These are phyloP conservation scores for Pseudovirgaria hyperparasitica DNA, from an alignment of 2,329 filamentous ascomycete species.

Conservation along the genomic window DNA sequence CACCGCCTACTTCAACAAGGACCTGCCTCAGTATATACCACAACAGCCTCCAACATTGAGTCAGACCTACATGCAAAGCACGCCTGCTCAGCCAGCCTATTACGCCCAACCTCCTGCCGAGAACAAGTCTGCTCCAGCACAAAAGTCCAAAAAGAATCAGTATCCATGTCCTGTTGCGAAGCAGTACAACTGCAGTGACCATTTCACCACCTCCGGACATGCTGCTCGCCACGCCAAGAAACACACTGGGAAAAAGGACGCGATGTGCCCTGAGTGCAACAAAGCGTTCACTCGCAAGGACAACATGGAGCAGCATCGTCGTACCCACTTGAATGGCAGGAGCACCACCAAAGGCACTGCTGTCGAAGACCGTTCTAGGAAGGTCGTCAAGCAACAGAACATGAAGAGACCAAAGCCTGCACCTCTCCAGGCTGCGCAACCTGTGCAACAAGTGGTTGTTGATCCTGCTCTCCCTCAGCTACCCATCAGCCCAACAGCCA, in stretches of 20 bases:
- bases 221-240: conserved; percentile 78
- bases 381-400: conserved; percentile 17
- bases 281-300: conserved; percentile 73
- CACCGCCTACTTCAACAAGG: too few relatives aligned
- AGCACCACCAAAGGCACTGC: conserved; percentile 19
- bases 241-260: conserved; percentile 69
- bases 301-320: conserved; percentile 79
- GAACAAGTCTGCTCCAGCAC: too few relatives aligned
- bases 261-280: conserved; percentile 56
- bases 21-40: too few relatives aligned
- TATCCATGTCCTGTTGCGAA: conserved; percentile 65
- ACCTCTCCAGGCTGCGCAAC: conserved; percentile 12
- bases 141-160: conserved; percentile 45
- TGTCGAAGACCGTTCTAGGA: conserved; percentile 23
- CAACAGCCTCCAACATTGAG: background rate
- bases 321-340: conserved; percentile 53
- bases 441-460: conserved; percentile 9
- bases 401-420: conserved; percentile 19
- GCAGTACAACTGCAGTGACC: conserved; percentile 60
- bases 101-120: conserved; percentile 24
- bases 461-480: conserved; percentile 12
- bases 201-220: conserved; percentile 73
- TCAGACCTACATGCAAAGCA: background rate
- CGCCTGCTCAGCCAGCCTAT: conserved; percentile 3
- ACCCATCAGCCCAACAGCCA: conserved; percentile 14